Evolutionary conservation across 768 basidiomycete genomes (phyloP).

Genomic region (Sarcodon sp.): DNA sequence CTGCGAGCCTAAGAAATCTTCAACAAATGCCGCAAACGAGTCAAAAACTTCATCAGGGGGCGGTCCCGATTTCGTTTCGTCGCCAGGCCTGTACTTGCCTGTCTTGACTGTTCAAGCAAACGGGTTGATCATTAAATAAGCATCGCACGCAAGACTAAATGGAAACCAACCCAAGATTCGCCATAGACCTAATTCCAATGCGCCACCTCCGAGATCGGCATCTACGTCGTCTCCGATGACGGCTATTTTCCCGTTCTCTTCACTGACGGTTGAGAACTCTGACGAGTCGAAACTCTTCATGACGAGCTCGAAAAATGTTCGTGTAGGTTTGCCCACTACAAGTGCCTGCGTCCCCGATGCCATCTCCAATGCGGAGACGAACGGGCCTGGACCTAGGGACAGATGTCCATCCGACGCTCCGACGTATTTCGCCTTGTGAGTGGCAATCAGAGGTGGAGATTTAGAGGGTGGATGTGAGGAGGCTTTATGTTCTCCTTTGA

Average conservation of each 20-base stretch:
- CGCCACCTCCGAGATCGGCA: conserved; percentile 53
- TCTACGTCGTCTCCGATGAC: conserved; percentile 59
- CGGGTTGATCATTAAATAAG: conserved; percentile 1
- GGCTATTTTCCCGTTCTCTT: conserved; percentile 20
- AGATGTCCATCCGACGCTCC: conserved; percentile 20
- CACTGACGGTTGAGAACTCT: conserved; percentile 1
- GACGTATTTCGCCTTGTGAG: conserved; percentile 45
- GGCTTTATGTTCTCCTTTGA: conserved; percentile 18
- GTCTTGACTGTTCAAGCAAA: conserved; percentile 34
- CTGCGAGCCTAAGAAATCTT: conserved; percentile 8
- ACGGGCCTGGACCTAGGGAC: conserved; percentile 60
- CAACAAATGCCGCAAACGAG: conserved; percentile 41
- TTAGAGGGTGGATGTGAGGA: conserved; percentile 2
- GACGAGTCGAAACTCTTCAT: conserved; percentile 26
- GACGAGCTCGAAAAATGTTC: conserved; percentile 44
- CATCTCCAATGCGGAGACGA: conserved; percentile 48
- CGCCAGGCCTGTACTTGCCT: conserved; percentile 55
- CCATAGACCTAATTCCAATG: conserved; percentile 45
- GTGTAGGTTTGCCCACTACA: conserved; percentile 53
- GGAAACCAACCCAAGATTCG: conserved; percentile 41
- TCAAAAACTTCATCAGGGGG: conserved; percentile 42
- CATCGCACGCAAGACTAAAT: neutral
- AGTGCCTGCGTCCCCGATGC: conserved; percentile 34
- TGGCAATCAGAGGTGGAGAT: conserved; percentile 33
- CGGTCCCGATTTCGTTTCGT: conserved; percentile 28